These are phyloP conservation scores for Cordyceps farinosa DNA, from an alignment of 2,329 filamentous ascomycete species.

Conservation along the genomic window DNA sequence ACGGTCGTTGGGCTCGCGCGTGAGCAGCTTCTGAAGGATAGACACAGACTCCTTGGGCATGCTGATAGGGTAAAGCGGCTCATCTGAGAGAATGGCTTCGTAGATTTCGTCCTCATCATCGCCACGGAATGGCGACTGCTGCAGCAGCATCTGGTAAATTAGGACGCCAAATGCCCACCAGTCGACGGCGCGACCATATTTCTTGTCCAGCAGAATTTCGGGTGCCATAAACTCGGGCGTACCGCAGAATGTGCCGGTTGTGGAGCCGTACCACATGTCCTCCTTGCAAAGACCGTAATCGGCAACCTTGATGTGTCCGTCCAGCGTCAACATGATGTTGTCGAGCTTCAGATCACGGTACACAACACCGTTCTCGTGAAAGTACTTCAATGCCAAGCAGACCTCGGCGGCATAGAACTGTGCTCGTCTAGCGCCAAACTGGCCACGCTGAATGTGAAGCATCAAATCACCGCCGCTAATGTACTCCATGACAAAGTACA, in stretches of 20 bases:
- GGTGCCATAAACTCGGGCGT: slow-evolving; percentile 99
- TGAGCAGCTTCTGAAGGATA: slow-evolving; percentile 95
- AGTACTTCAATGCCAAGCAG: slow-evolving; percentile 95
- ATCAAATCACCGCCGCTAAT: slow-evolving; percentile 97
- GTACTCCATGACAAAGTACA: slow-evolving; percentile 99
- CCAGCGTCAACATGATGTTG: slow-evolving; percentile 88
- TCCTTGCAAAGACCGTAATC: slow-evolving; percentile 99
- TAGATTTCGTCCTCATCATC: slow-evolving; percentile 99
- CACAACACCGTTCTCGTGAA: slow-evolving; percentile 98
- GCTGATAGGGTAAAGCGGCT: slow-evolving; percentile 95
- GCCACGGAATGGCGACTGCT: slow-evolving; percentile 97
- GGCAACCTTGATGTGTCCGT: slow-evolving; percentile 97
- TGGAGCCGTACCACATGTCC: slow-evolving; percentile 98
- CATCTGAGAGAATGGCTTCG: slow-evolving; percentile 94
- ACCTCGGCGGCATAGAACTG: slow-evolving; percentile 99
- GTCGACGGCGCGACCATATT: slow-evolving; percentile 94
- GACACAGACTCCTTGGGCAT: slow-evolving; percentile 98
- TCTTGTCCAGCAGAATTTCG: slow-evolving; percentile 97
- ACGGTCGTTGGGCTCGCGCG: slow-evolving; percentile 87
- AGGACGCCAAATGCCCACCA: slow-evolving; percentile 99
- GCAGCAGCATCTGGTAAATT: slow-evolving; percentile 99
- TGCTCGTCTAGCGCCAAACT: slow-evolving; percentile 92
- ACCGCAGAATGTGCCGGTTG: slow-evolving; percentile 96
- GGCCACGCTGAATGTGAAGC: slow-evolving; percentile 95
- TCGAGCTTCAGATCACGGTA: slow-evolving; percentile 94